Evolutionary conservation across 345 rosid species (phyloP).

Genomic region (Lagerstroemia speciosa): DNA sequence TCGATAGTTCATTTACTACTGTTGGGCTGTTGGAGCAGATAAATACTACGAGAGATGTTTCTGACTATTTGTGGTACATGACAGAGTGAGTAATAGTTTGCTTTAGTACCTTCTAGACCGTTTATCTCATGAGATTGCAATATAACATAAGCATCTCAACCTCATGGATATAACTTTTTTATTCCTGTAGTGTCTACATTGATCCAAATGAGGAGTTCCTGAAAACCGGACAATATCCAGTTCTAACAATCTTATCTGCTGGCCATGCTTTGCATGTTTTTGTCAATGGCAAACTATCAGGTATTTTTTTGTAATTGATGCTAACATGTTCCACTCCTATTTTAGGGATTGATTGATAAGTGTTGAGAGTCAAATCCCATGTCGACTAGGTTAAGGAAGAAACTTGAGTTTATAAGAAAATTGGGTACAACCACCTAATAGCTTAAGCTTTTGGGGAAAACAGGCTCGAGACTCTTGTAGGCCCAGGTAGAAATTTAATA

Average conservation of each 20-base stretch:
- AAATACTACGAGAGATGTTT: constrained; percentile 75
- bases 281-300: constrained; percentile 37
- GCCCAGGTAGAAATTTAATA: too few species aligned
- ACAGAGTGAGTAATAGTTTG: constrained; percentile 71
- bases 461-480: too few species aligned
- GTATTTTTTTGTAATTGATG: constrained; percentile 17
- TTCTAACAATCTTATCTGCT: constrained; percentile 32
- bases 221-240: constrained; percentile 15
- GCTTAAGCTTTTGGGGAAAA: too few species aligned
- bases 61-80: constrained; percentile 95
- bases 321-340: constrained; percentile 6
- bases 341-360: neutral
- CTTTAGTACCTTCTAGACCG: neutral
- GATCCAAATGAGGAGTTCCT: constrained; percentile 14
- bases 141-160: neutral
- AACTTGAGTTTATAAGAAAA: too few species aligned
- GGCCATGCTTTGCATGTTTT: constrained; percentile 43
- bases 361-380: too few species aligned
- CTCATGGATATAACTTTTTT: neutral
- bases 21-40: constrained; percentile 94
- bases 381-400: too few species aligned
- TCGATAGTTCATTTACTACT: constrained; percentile 57
- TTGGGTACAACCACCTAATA: too few species aligned
- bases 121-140: constrained; percentile 2
- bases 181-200: constrained; percentile 10